These are phyloP conservation scores for Rhamnella rubrinervis DNA, from an alignment of 331 rosid species.

Conservation along the genomic window DNA sequence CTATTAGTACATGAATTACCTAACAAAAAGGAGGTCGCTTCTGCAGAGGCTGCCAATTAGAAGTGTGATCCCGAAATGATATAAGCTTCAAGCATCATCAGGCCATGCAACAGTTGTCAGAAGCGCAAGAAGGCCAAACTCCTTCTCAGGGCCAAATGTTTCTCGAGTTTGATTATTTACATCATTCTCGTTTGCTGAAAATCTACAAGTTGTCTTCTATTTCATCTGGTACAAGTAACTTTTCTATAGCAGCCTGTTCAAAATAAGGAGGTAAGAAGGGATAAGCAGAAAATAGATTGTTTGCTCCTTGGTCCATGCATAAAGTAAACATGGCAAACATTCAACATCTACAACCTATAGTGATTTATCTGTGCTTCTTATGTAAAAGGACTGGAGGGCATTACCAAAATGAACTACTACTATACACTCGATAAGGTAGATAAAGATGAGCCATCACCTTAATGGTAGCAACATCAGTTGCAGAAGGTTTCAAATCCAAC, in stretches of 20 bases:
- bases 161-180: constrained; percentile 29
- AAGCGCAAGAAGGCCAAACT: constrained; percentile 31
- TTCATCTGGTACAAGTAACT: constrained; percentile 93
- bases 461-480: constrained; percentile 89
- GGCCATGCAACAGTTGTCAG: background rate
- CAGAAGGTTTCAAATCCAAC: constrained; percentile 93
- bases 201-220: constrained; percentile 75
- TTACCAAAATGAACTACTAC: background rate
- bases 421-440: background rate
- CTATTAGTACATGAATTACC: constrained; percentile 37
- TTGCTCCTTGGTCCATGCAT: too few relatives aligned
- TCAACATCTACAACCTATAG: too few relatives aligned
- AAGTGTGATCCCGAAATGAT: constrained; percentile 18
- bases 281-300: too few relatives aligned
- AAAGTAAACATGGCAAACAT: too few relatives aligned
- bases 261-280: constrained; percentile 16
- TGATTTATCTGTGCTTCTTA: too few relatives aligned
- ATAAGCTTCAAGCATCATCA: constrained; percentile 24
- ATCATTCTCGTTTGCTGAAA: constrained; percentile 26
- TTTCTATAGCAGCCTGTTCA: constrained; percentile 92
- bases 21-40: constrained; percentile 39
- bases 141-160: constrained; percentile 23
- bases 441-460: constrained; percentile 55
- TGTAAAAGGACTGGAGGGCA: too few relatives aligned
- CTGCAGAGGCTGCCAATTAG: constrained; percentile 22